Evolutionary conservation across 345 rosid genomes (phyloP).

Genomic region (Raphanus raphanistrum): DNA sequence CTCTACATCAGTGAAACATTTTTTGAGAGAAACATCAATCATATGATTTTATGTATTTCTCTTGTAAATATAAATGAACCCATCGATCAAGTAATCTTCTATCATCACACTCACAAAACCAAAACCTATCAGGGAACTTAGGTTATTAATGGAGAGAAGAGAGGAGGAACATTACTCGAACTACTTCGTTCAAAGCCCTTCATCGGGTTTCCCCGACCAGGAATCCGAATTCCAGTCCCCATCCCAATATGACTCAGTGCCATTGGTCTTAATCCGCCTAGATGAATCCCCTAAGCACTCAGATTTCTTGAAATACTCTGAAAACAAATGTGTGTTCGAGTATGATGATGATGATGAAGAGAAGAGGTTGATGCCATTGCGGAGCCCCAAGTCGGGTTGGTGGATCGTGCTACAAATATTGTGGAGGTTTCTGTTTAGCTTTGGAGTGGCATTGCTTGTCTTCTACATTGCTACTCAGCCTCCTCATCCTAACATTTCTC

Average conservation of each 20-base stretch:
- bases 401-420: conserved; percentile 66
- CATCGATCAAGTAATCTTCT: conserved; percentile 2
- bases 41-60: conserved; percentile 13
- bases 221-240: conserved; percentile 50
- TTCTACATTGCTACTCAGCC: conserved; percentile 84
- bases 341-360: conserved; percentile 16
- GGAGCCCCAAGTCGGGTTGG: conserved; percentile 46
- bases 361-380: conserved; percentile 53
- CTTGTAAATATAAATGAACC: conserved; percentile 23
- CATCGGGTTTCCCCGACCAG: conserved; percentile 38
- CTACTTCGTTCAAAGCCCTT: conserved; percentile 82
- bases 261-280: conserved; percentile 30
- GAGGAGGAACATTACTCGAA: conserved; percentile 52
- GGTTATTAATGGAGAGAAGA: conserved; percentile 32
- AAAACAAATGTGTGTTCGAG: conserved; percentile 46
- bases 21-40: background rate
- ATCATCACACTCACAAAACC: background rate
- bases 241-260: conserved; percentile 38
- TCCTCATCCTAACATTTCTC: conserved; percentile 62
- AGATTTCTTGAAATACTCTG: conserved; percentile 52
- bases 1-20: background rate
- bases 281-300: conserved; percentile 50
- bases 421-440: conserved; percentile 78
- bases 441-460: conserved; percentile 71
- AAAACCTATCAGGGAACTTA: background rate